Evolutionary conservation across 495 filamentous ascomycete genomes (phyloP), one percentile per base, ranked within the genome.

Genomic region (Cercophora samala): DNA sequence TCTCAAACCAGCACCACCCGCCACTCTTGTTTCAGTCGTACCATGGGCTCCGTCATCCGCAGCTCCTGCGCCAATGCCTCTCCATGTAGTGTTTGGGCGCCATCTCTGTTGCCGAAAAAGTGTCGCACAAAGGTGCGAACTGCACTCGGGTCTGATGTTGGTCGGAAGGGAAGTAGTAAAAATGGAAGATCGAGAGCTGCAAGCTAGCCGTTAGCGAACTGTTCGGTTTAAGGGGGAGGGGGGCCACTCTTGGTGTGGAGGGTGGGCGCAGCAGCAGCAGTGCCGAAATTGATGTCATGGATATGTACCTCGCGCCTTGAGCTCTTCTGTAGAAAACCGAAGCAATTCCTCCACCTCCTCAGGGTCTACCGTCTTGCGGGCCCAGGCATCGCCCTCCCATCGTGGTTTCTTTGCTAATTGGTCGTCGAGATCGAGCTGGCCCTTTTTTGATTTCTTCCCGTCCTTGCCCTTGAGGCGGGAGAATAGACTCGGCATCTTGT

Each of bases 91-190:
- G 80, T 78, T 62, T 77, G 80, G 53, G 65, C 67, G 64, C 79
- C 77, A 78, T 90, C 89, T 82, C 68, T 67, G 65, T 77, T 75
- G 75, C 89, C 89, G 83, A 97, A 99, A 78, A 91, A 98, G 78
- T 94, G 93, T 64, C 94, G 91, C 69, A 99, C 88, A 73, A 98
- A 97, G 21, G 88, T 91, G 75, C 92, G 90, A 60, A 96, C 91
- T 58, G 91, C 90, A 79, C 91, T 96, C 21, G 94, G 88, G 75
- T 99, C 93, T 66, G 93, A 92, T 63, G 89, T 91, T 5, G 96
- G 95, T 68, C 95, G 89, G 79, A 97, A 99, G 8, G 95, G 96
- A n/a, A 99, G 86, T 21, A 99, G 88, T 60, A 98, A 82, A 77
- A 99, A 97, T 0, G 95, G 95, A 65, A 91, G 89, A 74, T 95